Percentiles rank a stretch among this genome's conserved stretches.
phyloP scores from a whole-genome alignment of 1,284 basidiomycete species.

The Ceratobasidium sp. region DNA sequence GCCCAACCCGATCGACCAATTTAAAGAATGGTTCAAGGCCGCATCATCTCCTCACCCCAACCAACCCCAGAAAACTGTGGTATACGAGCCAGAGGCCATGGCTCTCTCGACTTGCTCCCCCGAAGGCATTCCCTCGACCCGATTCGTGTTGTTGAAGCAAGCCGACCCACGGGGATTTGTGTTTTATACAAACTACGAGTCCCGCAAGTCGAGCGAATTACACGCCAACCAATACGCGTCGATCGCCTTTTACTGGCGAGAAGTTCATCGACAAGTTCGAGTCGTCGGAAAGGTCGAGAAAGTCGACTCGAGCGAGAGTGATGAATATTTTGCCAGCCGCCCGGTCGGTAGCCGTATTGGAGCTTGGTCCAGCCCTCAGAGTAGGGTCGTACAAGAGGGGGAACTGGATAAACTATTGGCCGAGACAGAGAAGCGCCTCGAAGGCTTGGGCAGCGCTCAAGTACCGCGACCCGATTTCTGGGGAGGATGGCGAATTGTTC shows the following conservation, averaged over 20 bases:
- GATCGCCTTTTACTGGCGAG: conserved; percentile 90
- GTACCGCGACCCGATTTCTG: conserved; percentile 89
- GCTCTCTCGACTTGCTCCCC: conserved; percentile 78
- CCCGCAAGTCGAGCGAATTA: conserved; percentile 87
- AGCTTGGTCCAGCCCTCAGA: conserved; percentile 92
- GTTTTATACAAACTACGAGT: conserved; percentile 96
- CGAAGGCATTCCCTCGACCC: conserved; percentile 77
- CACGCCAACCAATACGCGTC: conserved; percentile 76
- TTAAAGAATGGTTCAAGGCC: conserved; percentile 80
- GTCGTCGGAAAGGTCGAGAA: conserved; percentile 85
- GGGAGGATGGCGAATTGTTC: conserved; percentile 95
- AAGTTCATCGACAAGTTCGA: conserved; percentile 80
- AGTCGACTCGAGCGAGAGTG: conserved; percentile 70
- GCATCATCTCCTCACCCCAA: conserved; percentile 52
- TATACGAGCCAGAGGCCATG: conserved; percentile 88
- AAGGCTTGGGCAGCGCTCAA: conserved; percentile 56
- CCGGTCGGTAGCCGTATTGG: conserved; percentile 86
- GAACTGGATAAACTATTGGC: conserved; percentile 70
- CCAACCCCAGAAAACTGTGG: conserved; percentile 49
- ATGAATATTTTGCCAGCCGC: conserved; percentile 82
- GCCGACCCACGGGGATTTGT: conserved; percentile 85
- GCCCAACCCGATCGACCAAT: conserved; percentile 78
- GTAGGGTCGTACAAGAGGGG: conserved; percentile 71
- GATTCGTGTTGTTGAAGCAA: conserved; percentile 91
- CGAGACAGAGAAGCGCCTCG: conserved; percentile 66